phyloP scores from a whole-genome alignment of 805 yeast species.

The Wickerhamiella musiphila region DNA sequence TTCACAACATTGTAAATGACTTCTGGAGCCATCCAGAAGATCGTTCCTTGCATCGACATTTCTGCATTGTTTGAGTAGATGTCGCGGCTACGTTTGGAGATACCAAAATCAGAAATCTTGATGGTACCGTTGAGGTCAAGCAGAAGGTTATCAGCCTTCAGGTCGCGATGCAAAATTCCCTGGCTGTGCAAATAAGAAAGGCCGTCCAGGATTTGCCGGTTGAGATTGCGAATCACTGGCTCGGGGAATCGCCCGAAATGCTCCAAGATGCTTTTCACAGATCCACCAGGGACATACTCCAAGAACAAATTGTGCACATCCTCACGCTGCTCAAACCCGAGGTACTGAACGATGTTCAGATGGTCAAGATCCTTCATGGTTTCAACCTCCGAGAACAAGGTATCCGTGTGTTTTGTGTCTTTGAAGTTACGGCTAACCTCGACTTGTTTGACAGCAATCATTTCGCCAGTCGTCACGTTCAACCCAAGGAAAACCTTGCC shows the following conservation, averaged over 20 bases:
- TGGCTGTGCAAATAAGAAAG: conserved; percentile 71
- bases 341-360: conserved; percentile 82
- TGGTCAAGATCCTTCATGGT: conserved; percentile 90
- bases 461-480: conserved; percentile 92
- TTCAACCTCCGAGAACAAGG: conserved; percentile 77
- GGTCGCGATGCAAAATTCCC: conserved; percentile 83
- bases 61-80: conserved; percentile 83
- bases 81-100: conserved; percentile 69
- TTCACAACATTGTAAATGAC: conserved; percentile 73
- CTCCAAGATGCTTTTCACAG: conserved; percentile 72
- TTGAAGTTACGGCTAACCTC: conserved; percentile 19
- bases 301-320: conserved; percentile 70
- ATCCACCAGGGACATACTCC: conserved; percentile 97
- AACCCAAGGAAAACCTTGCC: conserved; percentile 85
- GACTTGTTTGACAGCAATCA: conserved; percentile 97
- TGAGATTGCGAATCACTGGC: conserved; percentile 49
- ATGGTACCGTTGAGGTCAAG: conserved; percentile 85
- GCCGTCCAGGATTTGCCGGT: conserved; percentile 68
- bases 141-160: conserved; percentile 83
- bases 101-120: conserved; percentile 93
- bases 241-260: conserved; percentile 78
- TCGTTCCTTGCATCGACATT: conserved; percentile 97
- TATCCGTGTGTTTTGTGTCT: conserved; percentile 28
- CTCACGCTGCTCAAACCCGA: conserved; percentile 73
- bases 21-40: conserved; percentile 99